Percentiles rank a stretch among this genome's conserved stretches.
phyloP scores from a whole-genome alignment of 2,329 filamentous ascomycete genomes.

The Pseudocercospora musae region DNA sequence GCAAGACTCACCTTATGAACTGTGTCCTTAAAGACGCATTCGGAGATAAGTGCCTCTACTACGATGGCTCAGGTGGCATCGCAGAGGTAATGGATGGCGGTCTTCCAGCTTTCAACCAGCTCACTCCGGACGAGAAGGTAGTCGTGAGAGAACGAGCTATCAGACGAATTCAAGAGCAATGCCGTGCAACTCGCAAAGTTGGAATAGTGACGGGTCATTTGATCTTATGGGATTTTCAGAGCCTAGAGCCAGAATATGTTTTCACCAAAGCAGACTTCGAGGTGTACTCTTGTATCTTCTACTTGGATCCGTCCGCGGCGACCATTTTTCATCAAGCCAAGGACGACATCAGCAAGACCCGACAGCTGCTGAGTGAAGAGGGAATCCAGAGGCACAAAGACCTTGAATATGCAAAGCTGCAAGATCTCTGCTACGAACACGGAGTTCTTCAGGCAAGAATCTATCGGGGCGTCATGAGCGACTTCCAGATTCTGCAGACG shows the following conservation, averaged over 20 bases:
- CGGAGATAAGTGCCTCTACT: constrained; percentile 43
- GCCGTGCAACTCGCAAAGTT: constrained; percentile 31
- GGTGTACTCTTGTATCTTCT: constrained; percentile 58
- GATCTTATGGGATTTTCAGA: constrained; percentile 50
- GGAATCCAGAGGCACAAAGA: constrained; percentile 51
- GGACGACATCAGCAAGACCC: constrained; percentile 36
- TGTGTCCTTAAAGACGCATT: constrained; percentile 39
- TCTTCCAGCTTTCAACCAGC: constrained; percentile 46
- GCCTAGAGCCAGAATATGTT: constrained; percentile 31
- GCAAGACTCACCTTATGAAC: constrained; percentile 50
- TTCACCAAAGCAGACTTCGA: constrained; percentile 47
- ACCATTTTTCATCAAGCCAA: constrained; percentile 36
- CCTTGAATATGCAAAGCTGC: constrained; percentile 45
- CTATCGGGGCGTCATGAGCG: background rate
- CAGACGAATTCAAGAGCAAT: constrained; percentile 41
- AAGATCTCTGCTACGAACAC: constrained; percentile 44
- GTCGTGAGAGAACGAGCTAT: constrained; percentile 48
- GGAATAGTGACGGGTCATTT: constrained; percentile 56
- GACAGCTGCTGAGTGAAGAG: constrained; percentile 27
- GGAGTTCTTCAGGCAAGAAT: background rate
- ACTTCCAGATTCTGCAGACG: background rate
- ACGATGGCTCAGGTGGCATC: constrained; percentile 54
- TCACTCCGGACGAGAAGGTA: constrained; percentile 39
- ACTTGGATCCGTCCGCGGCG: constrained; percentile 46
- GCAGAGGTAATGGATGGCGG: constrained; percentile 44